Conservation (phyloP, 805 yeast genomes). For the Ogataea haglerorum region DNA sequence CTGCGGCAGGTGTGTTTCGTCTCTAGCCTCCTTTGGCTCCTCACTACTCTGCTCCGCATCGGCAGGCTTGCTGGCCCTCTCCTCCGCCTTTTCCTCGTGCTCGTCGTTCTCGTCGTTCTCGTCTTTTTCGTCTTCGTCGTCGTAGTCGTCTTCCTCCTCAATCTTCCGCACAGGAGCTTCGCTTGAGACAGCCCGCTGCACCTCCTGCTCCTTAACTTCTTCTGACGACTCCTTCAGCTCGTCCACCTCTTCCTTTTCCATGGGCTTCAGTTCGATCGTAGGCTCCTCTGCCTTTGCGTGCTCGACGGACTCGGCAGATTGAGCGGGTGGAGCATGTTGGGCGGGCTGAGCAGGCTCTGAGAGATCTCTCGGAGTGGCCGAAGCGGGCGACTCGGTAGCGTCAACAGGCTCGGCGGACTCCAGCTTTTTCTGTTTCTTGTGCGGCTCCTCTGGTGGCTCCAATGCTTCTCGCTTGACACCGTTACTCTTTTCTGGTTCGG, state of each 20-base stretch:
- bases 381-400: background rate
- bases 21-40: background rate
- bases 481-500: background rate
- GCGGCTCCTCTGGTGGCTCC: constrained; percentile 2
- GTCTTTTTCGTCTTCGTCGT: constrained; percentile 26
- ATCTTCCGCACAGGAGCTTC: constrained; percentile 33
- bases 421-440: constrained; percentile 16
- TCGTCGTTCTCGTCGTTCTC: constrained; percentile 2
- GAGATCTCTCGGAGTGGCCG: constrained; percentile 1
- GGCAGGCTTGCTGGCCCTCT: background rate
- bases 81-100: background rate
- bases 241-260: constrained; percentile 31
- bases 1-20: too few species aligned
- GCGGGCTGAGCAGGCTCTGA: constrained; percentile 1
- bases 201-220: constrained; percentile 15
- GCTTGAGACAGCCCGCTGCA: constrained; percentile 13
- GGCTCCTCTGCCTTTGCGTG: constrained; percentile 5
- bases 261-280: constrained; percentile 30
- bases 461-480: constrained; percentile 8
- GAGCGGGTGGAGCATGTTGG: background rate
- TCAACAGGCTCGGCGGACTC: constrained; percentile 1
- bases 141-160: constrained; percentile 38
- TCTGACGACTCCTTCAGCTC: constrained; percentile 20
- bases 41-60: background rate
- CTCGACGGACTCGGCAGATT: background rate